Percentiles rank a stretch among this genome's conserved stretches.
phyloP scores from a whole-genome alignment of 1,139 yeast genomes.

The Sugiyamaella pinicola region DNA sequence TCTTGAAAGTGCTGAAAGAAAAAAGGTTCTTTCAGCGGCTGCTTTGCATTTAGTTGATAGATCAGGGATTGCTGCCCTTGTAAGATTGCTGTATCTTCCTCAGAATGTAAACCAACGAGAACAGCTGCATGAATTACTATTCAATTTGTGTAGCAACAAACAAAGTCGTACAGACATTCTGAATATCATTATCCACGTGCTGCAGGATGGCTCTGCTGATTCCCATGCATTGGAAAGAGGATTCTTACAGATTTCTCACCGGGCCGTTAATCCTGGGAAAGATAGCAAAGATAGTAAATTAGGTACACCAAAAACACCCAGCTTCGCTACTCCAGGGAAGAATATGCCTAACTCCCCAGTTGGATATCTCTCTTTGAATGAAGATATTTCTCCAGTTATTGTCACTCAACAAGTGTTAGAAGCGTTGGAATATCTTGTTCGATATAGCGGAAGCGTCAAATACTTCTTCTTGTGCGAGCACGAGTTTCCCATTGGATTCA shows the following conservation, averaged over 20 bases:
- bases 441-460: constrained; percentile 67
- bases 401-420: constrained; percentile 81
- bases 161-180: constrained; percentile 80
- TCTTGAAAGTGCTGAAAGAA: constrained; percentile 25
- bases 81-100: constrained; percentile 74
- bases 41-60: constrained; percentile 66
- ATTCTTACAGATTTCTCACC: constrained; percentile 55
- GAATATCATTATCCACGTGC: constrained; percentile 63
- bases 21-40: constrained; percentile 35
- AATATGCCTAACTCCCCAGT: constrained; percentile 30
- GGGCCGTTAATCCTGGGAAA: constrained; percentile 31
- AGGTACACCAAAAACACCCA: constrained; percentile 36
- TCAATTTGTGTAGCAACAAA: constrained; percentile 70
- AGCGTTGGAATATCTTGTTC: constrained; percentile 70
- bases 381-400: constrained; percentile 65
- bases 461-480: constrained; percentile 82
- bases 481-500: constrained; percentile 58
- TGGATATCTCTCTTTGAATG: constrained; percentile 44
- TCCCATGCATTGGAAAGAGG: constrained; percentile 65
- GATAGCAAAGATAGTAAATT: constrained; percentile 24
- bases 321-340: constrained; percentile 28
- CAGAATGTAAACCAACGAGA: constrained; percentile 68
- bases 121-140: constrained; percentile 64
- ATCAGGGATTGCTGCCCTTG: constrained; percentile 71
- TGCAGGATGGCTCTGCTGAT: constrained; percentile 72